Evolutionary conservation across 148 eudicot genomes (phyloP).

Genomic region (Vaccinium corymbosum): DNA sequence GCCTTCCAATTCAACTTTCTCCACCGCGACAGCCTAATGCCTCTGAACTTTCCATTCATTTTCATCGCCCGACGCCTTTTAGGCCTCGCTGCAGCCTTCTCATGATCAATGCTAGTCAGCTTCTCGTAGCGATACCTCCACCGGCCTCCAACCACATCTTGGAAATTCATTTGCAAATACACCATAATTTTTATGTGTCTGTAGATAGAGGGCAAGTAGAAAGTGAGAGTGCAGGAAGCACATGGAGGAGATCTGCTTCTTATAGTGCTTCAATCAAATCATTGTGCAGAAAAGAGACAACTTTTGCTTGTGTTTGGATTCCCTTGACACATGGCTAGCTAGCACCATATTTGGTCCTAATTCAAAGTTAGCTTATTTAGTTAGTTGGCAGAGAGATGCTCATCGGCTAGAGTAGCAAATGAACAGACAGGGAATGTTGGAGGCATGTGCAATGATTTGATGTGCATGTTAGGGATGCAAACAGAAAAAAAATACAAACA

Average conservation of each 20-base stretch:
- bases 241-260: constrained; percentile 11
- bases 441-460: constrained; percentile 38
- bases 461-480: constrained; percentile 23
- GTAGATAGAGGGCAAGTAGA: neutral
- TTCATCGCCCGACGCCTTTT: constrained; percentile 25
- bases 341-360: constrained; percentile 8
- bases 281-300: constrained; percentile 11
- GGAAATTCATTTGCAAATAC: constrained; percentile 21
- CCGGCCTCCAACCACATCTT: neutral
- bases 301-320: neutral
- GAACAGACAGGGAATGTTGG: constrained; percentile 18
- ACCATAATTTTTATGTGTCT: neutral
- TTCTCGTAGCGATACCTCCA: constrained; percentile 27
- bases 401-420: neutral
- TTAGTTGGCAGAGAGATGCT: constrained; percentile 2
- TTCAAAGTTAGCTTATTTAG: neutral
- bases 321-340: constrained; percentile 28
- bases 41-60: constrained; percentile 32
- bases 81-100: constrained; percentile 13
- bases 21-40: constrained; percentile 28
- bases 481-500: neutral
- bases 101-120: constrained; percentile 21
- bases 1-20: constrained; percentile 49
- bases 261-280: constrained; percentile 14
- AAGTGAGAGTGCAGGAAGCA: neutral